These are phyloP conservation scores for Penicillium capsulatum DNA, from an alignment of 2,329 filamentous ascomycete genomes.

Conservation along the genomic window DNA sequence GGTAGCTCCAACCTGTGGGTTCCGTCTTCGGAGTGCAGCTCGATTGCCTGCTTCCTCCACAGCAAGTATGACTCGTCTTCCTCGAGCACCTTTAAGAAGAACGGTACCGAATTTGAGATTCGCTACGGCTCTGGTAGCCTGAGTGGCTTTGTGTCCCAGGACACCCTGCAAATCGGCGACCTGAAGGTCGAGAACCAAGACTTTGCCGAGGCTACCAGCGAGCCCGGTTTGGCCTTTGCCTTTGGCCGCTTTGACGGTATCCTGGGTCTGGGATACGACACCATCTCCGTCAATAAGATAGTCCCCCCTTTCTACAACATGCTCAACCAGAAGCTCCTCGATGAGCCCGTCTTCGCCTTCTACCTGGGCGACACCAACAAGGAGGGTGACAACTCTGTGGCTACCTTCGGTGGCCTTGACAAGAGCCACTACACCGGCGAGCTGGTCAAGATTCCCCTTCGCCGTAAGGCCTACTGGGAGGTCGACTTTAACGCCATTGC, in stretches of 20 bases:
- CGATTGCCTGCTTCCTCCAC: slow-evolving; percentile 97
- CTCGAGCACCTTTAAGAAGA: slow-evolving; percentile 89
- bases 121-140: slow-evolving; percentile 92
- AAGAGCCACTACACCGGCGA: slow-evolving; percentile 77
- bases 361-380: slow-evolving; percentile 77
- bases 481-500: slow-evolving; percentile 90
- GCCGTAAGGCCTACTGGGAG: slow-evolving; percentile 99
- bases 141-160: slow-evolving; percentile 88
- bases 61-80: slow-evolving; percentile 88
- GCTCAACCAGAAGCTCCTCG: slow-evolving; percentile 81
- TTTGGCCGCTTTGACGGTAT: slow-evolving; percentile 98
- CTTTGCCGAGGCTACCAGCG: slow-evolving; percentile 92
- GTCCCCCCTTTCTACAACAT: slow-evolving; percentile 95
- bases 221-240: slow-evolving; percentile 94
- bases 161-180: slow-evolving; percentile 82
- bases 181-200: slow-evolving; percentile 82
- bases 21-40: slow-evolving; percentile 81
- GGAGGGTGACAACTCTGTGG: slow-evolving; percentile 74
- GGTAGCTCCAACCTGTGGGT: slow-evolving; percentile 99
- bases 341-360: slow-evolving; percentile 93
- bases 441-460: slow-evolving; percentile 86
- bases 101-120: slow-evolving; percentile 89
- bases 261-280: slow-evolving; percentile 87
- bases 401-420: slow-evolving; percentile 84
- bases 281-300: slow-evolving; percentile 94